Base-by-base conservation (phyloP, 1,139 yeast genomes). In the Torulaspora pretoriensis region DNA sequence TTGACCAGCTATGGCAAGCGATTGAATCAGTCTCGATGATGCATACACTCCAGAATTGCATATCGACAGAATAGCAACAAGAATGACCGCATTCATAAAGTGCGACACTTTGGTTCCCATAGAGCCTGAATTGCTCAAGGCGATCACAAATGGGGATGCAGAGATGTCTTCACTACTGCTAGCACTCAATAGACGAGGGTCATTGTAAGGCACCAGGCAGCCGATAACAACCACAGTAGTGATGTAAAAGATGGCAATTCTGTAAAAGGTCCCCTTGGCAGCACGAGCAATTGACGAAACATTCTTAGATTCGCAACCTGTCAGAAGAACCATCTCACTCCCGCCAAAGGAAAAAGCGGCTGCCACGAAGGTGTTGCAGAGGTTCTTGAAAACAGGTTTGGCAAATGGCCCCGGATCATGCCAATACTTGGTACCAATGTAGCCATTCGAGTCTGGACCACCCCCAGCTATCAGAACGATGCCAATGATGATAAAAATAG, bases 41-140 rank as follows among this genome's bases (percentile, higher is more conserved):
- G 84, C 95, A 66, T 78, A 81, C 24, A 85, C 78, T 17, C 88
- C 79, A 2, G 94, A 82, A 60, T 86, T 86, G 48, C 88, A 89
- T 30, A 81, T 86, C 14, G 85, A 79, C 37, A 80, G 58, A 31
- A 83, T 84, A 9, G 90, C 81, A 42, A 83, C 67, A 65, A 84
- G 68, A 53, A 84, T 81, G 26, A 84, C 88, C 3, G 77, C 86
- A 57, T 84, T 84, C 73, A 84, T 77, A 44, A 84, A 78, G 36
- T 83, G 78, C 16, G 90, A 85, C 27, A 84, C 48, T 35, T 42
- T 38, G 13, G 16, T 14, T 68, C 30, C 79, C 86, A 43, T 63
- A 63, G 53, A 81, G 73, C 61, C 63, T 78, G 53, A 83, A 77
- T 9, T 92, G 72, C 38, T 80, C 82, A 51, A 72, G 39, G 68